Evolutionary conservation across 2,329 filamentous ascomycete species (phyloP).

Genomic region (Fusarium algeriense): DNA sequence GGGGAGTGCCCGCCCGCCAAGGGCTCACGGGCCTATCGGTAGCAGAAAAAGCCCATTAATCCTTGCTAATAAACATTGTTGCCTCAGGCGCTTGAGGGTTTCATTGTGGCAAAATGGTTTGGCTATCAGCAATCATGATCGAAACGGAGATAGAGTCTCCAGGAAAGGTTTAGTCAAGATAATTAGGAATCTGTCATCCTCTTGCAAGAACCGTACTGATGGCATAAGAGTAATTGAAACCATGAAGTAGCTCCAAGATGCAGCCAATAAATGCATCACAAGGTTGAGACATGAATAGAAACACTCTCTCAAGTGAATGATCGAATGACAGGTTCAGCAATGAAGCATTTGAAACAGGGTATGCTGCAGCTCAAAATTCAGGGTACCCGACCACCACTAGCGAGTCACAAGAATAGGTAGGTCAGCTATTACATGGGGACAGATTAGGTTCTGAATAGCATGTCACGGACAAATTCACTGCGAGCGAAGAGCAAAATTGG

Average conservation of each 20-base stretch:
- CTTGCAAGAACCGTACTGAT: neutral
- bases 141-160: constrained; percentile 7
- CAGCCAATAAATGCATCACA: neutral
- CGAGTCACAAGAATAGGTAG: constrained; percentile 1
- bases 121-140: constrained; percentile 2
- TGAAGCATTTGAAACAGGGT: constrained; percentile 12
- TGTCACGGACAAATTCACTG: constrained; percentile 15
- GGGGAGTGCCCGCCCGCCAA: constrained; percentile 18
- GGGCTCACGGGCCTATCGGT: constrained; percentile 26
- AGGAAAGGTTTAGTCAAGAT: neutral
- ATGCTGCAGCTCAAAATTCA: neutral
- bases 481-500: neutral
- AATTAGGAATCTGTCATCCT: neutral
- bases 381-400: neutral
- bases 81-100: constrained; percentile 40
- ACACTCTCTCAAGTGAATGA: neutral
- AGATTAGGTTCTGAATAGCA: neutral
- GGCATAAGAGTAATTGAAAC: neutral
- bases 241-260: neutral
- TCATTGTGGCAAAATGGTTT: constrained; percentile 3
- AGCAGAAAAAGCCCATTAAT: constrained; percentile 19
- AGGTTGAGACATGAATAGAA: neutral
- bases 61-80: constrained; percentile 29
- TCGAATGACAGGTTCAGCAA: neutral
- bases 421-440: neutral